Evolutionary conservation across 2,329 filamentous ascomycete genomes (phyloP), one percentile per base, ranked within the genome.

Genomic region (Achaetomium macrosporum): DNA sequence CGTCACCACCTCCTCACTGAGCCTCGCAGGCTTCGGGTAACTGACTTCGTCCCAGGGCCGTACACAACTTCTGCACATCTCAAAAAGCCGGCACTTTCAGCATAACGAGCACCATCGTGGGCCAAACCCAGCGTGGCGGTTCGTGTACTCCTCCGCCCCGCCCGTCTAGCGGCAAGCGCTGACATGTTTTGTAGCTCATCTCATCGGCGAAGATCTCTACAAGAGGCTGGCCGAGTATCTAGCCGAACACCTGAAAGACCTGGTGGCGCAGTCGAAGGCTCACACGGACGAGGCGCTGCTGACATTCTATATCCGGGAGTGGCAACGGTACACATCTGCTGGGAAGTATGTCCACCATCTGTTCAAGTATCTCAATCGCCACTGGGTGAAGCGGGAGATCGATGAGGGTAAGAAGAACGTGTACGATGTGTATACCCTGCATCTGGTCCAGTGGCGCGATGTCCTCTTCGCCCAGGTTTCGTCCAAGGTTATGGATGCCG

Each of bases 321-420:
- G 93, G 93, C 84, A 87, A 61, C 83, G 93, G 56, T 99, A 96
- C 73, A 99, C 93, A 2, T 89, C 88, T 13, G 92, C 93, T 1
- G 93, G 91, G 55, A 95, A 95, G 71, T 99, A 95, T 73, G 93
- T 96, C 68, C 95, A 99, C 71, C 92, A 99, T 68, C 76, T 99
- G 8, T 99, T 99, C 76, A 79, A 87, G 50, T 99, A 99, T 67
- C 82, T 99, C 25, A 99, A 99, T 67, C 83, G 93, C 30, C 93
- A 99, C 72, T 99, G 95, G 93, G 93, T 99, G 2, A 99, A 96
- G 78, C 81, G 93, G 30, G 93, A 99, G 73, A 96, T 99, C 73
- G 93, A 99, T 59, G 93, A 99, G 70, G 93, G 93, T 33, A 97
- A 99, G 74, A 96, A 97, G 76, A 88, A 92, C 64, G 88, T 97